phyloP scores from a whole-genome alignment of 305 asterid genomes.

The Fraxinus platypoda region DNA sequence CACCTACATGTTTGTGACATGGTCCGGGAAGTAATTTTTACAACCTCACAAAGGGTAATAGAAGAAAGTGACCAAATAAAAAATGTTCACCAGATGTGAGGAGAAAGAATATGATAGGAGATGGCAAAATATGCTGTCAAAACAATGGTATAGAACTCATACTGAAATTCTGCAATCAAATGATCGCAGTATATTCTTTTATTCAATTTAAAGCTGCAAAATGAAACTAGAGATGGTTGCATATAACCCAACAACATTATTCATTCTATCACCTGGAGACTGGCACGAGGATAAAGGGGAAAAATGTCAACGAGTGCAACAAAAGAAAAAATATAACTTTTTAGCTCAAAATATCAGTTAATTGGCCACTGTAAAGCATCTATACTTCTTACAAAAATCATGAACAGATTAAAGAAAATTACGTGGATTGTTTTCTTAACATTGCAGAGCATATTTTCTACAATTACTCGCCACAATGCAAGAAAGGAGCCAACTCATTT shows the following conservation, averaged over 20 bases:
- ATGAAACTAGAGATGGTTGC: constrained; percentile 2
- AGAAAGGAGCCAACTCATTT: constrained; percentile 4
- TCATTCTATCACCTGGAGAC: constrained; percentile 3
- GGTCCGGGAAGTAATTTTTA: not conserved
- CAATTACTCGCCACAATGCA: constrained; percentile 5
- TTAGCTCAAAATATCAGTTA: constrained; percentile 9
- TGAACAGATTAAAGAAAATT: not conserved
- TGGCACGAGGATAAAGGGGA: not conserved
- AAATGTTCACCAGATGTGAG: not conserved
- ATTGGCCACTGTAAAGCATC: not conserved
- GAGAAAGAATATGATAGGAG: not conserved
- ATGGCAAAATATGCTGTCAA: not conserved
- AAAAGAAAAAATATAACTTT: not conserved
- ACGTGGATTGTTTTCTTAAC: not conserved
- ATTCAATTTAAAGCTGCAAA: constrained; percentile 12
- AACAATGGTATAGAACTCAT: not conserved
- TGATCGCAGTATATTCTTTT: not conserved
- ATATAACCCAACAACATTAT: not conserved
- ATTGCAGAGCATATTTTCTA: not conserved
- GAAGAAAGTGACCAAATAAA: not conserved
- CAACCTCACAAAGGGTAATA: constrained; percentile 7
- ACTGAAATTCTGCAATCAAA: not conserved
- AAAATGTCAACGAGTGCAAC: not conserved
- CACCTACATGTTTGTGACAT: constrained; percentile 7
- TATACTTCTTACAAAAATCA: not conserved